Evolutionary conservation across 257 asterid species (phyloP).

Genomic region (Paraleonurus japonicus): DNA sequence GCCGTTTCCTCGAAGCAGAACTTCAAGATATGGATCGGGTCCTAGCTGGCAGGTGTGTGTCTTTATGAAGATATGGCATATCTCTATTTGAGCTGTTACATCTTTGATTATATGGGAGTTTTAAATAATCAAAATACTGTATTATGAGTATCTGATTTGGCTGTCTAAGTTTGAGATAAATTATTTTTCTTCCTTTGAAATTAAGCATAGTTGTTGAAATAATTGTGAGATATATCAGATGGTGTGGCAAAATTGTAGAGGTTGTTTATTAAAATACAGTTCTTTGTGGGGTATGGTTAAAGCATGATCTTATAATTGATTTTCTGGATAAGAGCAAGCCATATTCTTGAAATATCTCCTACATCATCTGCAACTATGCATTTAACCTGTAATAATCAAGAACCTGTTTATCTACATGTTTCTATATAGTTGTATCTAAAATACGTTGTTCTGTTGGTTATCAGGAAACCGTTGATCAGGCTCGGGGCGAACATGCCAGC

Average conservation of each 20-base stretch:
- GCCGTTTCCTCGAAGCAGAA: constrained; percentile 97
- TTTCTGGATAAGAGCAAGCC: constrained; percentile 16
- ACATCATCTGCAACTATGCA: neutral
- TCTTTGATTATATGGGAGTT: neutral
- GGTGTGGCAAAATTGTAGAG: constrained; percentile 34
- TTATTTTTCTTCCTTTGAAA: constrained; percentile 33
- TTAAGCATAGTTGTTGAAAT: constrained; percentile 40
- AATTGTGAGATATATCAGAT: constrained; percentile 23
- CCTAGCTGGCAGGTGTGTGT: constrained; percentile 66
- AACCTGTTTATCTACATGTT: neutral
- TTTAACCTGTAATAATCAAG: neutral
- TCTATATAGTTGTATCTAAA: neutral
- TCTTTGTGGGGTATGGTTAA: constrained; percentile 41
- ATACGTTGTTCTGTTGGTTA: neutral
- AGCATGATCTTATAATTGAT: constrained; percentile 25
- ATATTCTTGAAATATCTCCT: neutral
- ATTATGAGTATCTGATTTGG: constrained; percentile 20
- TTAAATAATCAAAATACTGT: neutral
- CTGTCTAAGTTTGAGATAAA: constrained; percentile 29
- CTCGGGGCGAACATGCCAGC: constrained; percentile 99
- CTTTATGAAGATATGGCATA: neutral
- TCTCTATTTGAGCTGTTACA: neutral
- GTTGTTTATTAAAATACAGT: constrained; percentile 30
- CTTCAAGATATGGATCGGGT: constrained; percentile 89
- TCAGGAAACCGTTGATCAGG: constrained; percentile 79